A percentile compares a stretch with the other conserved stretches of the same genome.
Conservation (phyloP, 495 filamentous ascomycete species). For the Entonaema liquescens region DNA sequence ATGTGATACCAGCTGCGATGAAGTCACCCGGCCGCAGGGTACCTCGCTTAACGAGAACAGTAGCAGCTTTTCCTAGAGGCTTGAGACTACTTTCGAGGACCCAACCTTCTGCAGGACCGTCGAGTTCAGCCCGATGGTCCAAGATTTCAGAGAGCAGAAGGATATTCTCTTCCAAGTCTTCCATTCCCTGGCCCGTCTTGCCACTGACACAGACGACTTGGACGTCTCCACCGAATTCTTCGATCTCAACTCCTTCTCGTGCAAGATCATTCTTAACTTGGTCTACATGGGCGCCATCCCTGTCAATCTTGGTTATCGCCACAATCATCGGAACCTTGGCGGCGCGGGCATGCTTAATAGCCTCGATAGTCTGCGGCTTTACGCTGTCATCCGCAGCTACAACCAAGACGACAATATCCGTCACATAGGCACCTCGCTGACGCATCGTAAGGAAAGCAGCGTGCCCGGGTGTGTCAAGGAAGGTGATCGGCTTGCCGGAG, state of each 20-base stretch:
- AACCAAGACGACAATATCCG: constrained; percentile 95
- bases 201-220: constrained; percentile 91
- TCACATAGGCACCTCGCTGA: constrained; percentile 92
- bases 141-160: constrained; percentile 85
- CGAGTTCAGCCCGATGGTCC: constrained; percentile 82
- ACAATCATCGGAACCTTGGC: constrained; percentile 96
- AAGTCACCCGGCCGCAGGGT: constrained; percentile 83
- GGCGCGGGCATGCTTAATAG: constrained; percentile 90
- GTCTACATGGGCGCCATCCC: constrained; percentile 78
- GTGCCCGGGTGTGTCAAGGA: constrained; percentile 97
- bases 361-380: constrained; percentile 96
- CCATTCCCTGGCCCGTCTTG: constrained; percentile 92
- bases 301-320: constrained; percentile 98
- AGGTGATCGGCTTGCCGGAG: constrained; percentile 87
- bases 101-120: constrained; percentile 89
- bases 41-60: constrained; percentile 86
- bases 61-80: constrained; percentile 84
- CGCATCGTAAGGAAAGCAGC: constrained; percentile 96
- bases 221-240: constrained; percentile 94
- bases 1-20: constrained; percentile 86
- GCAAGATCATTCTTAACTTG: constrained; percentile 88
- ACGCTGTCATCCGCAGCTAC: constrained; percentile 98
- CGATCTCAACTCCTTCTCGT: constrained; percentile 85
- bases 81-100: constrained; percentile 93
- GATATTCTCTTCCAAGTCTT: constrained; percentile 89